phyloP scores from a whole-genome alignment of 345 rosid genomes.

The Lenwebbia sp. region DNA sequence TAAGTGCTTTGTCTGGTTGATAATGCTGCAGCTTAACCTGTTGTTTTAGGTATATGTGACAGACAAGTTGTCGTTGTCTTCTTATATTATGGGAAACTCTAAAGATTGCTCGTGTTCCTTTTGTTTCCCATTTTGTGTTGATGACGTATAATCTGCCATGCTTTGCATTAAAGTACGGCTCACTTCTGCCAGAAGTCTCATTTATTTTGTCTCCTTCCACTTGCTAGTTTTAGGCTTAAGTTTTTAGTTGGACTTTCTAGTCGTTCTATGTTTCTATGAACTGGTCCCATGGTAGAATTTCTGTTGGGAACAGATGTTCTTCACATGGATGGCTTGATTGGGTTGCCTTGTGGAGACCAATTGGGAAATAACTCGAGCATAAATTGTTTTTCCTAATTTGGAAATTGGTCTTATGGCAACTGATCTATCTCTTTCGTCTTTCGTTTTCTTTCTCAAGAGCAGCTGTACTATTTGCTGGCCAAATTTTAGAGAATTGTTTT shows the following conservation, averaged over 20 bases:
- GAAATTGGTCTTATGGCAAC: background rate
- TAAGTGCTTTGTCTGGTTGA: constrained; percentile 12
- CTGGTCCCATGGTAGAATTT: background rate
- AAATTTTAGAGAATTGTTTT: background rate
- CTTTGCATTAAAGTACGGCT: background rate
- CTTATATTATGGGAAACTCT: background rate
- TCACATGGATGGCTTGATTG: background rate
- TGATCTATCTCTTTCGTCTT: background rate
- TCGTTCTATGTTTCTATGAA: background rate
- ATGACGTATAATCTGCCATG: background rate
- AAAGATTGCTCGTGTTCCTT: background rate
- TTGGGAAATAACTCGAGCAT: background rate
- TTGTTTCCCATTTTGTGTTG: background rate
- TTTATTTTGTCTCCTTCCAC: background rate
- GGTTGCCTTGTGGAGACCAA: background rate
- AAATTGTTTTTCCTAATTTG: background rate
- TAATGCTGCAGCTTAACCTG: background rate
- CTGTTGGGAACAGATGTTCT: background rate
- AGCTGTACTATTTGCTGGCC: background rate
- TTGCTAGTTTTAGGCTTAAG: background rate
- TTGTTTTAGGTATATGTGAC: background rate
- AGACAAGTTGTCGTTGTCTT: background rate
- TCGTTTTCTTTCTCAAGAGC: background rate
- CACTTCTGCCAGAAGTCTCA: background rate
- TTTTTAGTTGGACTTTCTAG: background rate